phyloP scores from a whole-genome alignment of 2,329 filamentous ascomycete species.

The Ophiostoma angusticollis region DNA sequence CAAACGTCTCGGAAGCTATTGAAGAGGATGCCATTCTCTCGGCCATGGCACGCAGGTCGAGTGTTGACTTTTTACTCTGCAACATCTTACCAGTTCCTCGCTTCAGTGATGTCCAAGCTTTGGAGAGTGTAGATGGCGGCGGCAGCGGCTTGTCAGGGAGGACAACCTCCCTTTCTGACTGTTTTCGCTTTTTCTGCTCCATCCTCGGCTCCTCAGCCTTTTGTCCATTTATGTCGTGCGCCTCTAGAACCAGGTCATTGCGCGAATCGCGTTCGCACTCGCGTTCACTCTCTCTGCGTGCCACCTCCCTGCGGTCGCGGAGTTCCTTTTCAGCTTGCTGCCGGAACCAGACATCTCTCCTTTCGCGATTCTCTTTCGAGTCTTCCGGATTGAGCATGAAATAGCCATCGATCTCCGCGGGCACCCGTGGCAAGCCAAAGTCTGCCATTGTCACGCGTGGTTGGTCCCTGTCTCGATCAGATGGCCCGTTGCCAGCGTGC shows the following conservation, averaged over 20 bases:
- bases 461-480: background rate
- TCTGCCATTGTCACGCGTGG: slow-evolving; percentile 6
- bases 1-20: too few relatives aligned
- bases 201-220: background rate
- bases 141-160: background rate
- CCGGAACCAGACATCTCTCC: slow-evolving; percentile 10
- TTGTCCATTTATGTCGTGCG: background rate
- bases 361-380: slow-evolving; percentile 6
- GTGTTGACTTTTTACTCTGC: slow-evolving; percentile 6
- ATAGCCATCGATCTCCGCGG: slow-evolving; percentile 1
- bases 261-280: background rate
- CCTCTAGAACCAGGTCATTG: slow-evolving; percentile 1
- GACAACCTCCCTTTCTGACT: slow-evolving; percentile 1
- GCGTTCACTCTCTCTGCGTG: background rate
- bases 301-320: background rate
- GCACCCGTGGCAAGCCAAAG: slow-evolving; percentile 5
- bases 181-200: slow-evolving; percentile 1
- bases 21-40: slow-evolving; percentile 2
- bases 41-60: slow-evolving; percentile 4
- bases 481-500: background rate
- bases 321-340: slow-evolving; percentile 3
- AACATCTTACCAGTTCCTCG: slow-evolving; percentile 7
- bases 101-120: slow-evolving; percentile 10
- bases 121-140: slow-evolving; percentile 5
- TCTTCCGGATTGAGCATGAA: slow-evolving; percentile 4